A percentile compares a stretch with the other conserved stretches of the same genome.
phyloP scores from a whole-genome alignment of 768 basidiomycete genomes.

The Phylloporus arenicola region DNA sequence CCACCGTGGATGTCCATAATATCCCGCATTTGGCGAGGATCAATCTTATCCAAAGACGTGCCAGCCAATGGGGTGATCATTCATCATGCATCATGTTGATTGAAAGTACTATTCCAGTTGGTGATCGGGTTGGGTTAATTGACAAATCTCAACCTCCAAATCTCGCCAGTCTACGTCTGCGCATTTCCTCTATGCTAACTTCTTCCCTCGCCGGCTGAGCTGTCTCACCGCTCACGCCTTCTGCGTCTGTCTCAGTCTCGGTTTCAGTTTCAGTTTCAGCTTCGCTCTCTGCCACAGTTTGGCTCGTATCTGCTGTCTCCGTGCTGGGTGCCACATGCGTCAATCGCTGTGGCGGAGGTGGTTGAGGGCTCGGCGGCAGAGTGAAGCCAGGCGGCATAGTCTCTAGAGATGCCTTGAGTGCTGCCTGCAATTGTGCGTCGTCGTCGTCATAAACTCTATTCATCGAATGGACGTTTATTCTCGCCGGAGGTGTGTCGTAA shows the following conservation, averaged over 20 bases:
- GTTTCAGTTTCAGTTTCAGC: conserved; percentile 35
- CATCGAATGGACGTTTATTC: conserved; percentile 2
- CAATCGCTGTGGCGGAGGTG: conserved; percentile 15
- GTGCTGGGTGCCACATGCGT: conserved; percentile 1
- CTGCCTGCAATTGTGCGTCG: conserved; percentile 82
- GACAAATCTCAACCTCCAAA: conserved; percentile 46
- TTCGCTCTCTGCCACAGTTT: conserved; percentile 9
- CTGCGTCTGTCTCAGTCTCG: conserved; percentile 31
- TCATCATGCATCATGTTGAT: not conserved
- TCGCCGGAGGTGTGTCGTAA: conserved; percentile 1
- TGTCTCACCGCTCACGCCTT: conserved; percentile 2
- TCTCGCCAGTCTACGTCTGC: conserved; percentile 55
- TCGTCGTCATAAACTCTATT: conserved; percentile 76
- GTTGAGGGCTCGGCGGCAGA: conserved; percentile 23
- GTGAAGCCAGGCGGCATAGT: conserved; percentile 50
- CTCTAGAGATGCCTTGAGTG: conserved; percentile 77
- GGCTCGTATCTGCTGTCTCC: conserved; percentile 9
- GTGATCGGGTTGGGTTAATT: not conserved
- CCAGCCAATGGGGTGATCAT: not conserved
- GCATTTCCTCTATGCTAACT: conserved; percentile 60
- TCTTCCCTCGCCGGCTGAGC: conserved; percentile 26
- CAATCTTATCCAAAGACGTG: not conserved
- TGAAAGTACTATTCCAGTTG: not conserved
- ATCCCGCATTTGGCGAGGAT: not conserved
- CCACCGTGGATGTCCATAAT: not conserved